phyloP scores from a whole-genome alignment of 2,329 filamentous ascomycete species.

The Didymella keratinophila region DNA sequence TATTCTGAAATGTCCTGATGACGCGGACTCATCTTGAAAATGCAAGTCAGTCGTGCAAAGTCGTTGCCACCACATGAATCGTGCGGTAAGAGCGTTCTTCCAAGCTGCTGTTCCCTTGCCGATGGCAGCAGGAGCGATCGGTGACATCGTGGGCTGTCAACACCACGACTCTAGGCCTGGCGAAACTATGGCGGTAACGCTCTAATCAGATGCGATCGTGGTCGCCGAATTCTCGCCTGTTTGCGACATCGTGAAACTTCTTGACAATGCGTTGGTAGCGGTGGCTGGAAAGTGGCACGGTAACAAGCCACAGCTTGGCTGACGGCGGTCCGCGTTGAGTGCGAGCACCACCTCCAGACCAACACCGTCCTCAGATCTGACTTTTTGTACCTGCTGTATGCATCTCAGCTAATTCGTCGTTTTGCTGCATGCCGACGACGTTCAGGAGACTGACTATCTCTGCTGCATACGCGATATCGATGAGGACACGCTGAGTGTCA shows the following conservation, averaged over 20 bases:
- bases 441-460: neutral
- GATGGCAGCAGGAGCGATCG: neutral
- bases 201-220: neutral
- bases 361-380: neutral
- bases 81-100: neutral
- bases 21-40: slow-evolving; percentile 10
- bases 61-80: slow-evolving; percentile 2
- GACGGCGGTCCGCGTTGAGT: neutral
- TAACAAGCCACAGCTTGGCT: slow-evolving; percentile 15
- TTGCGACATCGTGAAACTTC: slow-evolving; percentile 11
- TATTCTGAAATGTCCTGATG: slow-evolving; percentile 3
- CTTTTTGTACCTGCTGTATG: neutral
- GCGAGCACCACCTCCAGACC: neutral
- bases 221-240: neutral
- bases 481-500: neutral
- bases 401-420: neutral
- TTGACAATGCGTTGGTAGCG: slow-evolving; percentile 5
- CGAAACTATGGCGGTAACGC: neutral
- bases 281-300: slow-evolving; percentile 21
- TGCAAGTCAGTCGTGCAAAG: neutral
- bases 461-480: neutral
- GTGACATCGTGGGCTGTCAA: neutral
- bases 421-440: neutral
- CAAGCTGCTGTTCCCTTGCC: neutral
- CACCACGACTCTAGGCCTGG: neutral